Evolutionary conservation across 768 basidiomycete species (phyloP).

Genomic region (Tephrocybe sp.): DNA sequence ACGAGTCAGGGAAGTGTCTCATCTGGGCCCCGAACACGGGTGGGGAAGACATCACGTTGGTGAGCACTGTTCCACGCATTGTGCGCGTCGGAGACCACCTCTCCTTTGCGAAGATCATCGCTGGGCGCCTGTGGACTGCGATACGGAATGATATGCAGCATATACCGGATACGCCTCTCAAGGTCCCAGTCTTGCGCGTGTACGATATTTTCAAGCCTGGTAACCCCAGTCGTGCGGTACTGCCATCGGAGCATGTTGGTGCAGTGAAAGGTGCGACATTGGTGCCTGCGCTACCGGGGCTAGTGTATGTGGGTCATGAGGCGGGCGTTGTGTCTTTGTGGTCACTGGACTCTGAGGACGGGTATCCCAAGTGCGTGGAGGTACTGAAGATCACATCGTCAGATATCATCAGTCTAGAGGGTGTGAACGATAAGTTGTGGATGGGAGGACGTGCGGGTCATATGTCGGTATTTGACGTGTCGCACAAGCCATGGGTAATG

Average conservation of each 20-base stretch:
- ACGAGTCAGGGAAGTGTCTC: slow-evolving; percentile 81
- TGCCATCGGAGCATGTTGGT: slow-evolving; percentile 72
- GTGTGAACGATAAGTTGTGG: slow-evolving; percentile 85
- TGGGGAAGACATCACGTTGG: slow-evolving; percentile 41
- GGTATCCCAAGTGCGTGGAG: slow-evolving; percentile 63
- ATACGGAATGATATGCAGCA: slow-evolving; percentile 49
- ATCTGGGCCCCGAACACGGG: slow-evolving; percentile 58
- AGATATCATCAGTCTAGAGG: slow-evolving; percentile 81
- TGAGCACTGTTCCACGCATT: slow-evolving; percentile 37
- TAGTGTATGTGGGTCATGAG: slow-evolving; percentile 88
- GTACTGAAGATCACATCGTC: slow-evolving; percentile 79
- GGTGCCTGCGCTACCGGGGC: slow-evolving; percentile 61
- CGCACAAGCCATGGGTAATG: slow-evolving; percentile 73
- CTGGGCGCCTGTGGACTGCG: slow-evolving; percentile 83
- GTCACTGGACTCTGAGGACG: slow-evolving; percentile 51
- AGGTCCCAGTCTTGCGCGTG: slow-evolving; percentile 73
- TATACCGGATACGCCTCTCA: slow-evolving; percentile 28
- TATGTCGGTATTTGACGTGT: slow-evolving; percentile 79
- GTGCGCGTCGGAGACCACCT: slow-evolving; percentile 77
- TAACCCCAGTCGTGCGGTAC: slow-evolving; percentile 47
- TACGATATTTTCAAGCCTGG: slow-evolving; percentile 73
- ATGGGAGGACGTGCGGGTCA: slow-evolving; percentile 80
- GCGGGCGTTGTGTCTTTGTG: slow-evolving; percentile 80
- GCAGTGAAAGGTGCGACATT: slow-evolving; percentile 80
- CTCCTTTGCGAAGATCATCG: slow-evolving; percentile 73